Evolutionary conservation across 1,284 basidiomycete species (phyloP), one percentile per base, ranked within the genome.

Genomic region (Trametes sp.): DNA sequence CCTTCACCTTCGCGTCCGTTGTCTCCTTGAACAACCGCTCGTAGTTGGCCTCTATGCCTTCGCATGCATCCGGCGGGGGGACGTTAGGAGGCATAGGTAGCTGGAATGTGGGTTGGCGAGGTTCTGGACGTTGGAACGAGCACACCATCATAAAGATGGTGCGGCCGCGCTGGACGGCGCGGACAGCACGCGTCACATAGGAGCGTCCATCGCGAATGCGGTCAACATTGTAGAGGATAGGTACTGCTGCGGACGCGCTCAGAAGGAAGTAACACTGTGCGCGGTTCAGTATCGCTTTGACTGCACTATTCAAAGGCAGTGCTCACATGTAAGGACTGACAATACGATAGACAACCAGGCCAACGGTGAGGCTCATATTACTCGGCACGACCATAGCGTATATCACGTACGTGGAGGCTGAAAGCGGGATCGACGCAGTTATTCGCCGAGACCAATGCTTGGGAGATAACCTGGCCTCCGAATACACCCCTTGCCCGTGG

Each of bases 401-500:
- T 5, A 21, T 48, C 50, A 71, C 89, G 78, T 70, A 93, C 90
- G 78, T 95, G 92, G 26, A 96, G 78, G 19, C 84, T 84, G 73
- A 86, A 89, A n/a, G 78, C 79, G 21, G 86, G 77, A 56, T 87
- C 80, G 1, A 96, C 88, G 50, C 89, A 90, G 66, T 87, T 86
- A 24, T 90, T 90, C 6, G 94, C 93, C 14, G 93, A 87, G 16
- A 92, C 86, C 31, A 95, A 79, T 5, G 93, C 92, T 72, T 96
- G 94, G 10, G 90, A 95, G 68, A 97, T 95, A 62, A 96, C 94
- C 74, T 93, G 92, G 67, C 95, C 95, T 58, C 95, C 95, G 70
- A 94, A 96, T 5, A 94, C 94, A 26, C 94, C 94, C 63, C 94
- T 83, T 21, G 86, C 84, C 21, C 83, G 80, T 11, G 76, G 74